phyloP scores from a whole-genome alignment of 1,284 basidiomycete species.

The Cryptococcus deneoformans region DNA sequence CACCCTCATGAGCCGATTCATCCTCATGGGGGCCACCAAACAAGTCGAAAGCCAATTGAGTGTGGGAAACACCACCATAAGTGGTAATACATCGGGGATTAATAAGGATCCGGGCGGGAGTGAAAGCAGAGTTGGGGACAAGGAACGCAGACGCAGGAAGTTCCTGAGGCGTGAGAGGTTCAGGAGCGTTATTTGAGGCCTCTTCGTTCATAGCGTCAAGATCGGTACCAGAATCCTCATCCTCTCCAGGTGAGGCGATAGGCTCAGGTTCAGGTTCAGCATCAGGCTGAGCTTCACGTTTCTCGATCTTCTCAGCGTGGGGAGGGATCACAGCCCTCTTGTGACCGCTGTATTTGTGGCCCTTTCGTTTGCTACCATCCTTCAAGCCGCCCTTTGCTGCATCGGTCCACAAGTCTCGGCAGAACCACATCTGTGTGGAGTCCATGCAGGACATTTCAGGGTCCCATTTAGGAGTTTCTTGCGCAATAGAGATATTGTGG shows the following conservation, averaged over 20 bases:
- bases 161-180: constrained; percentile 42
- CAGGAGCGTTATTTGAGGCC: constrained; percentile 40
- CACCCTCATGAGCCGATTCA: constrained; percentile 49
- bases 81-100: constrained; percentile 95
- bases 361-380: constrained; percentile 20
- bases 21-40: constrained; percentile 66
- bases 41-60: constrained; percentile 82
- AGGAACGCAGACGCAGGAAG: constrained; percentile 53
- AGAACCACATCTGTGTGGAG: constrained; percentile 93
- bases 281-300: constrained; percentile 5
- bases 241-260: constrained; percentile 50
- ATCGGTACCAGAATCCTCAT: constrained; percentile 72
- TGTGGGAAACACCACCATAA: constrained; percentile 92
- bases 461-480: constrained; percentile 60
- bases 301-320: constrained; percentile 18
- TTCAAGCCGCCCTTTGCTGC: constrained; percentile 70
- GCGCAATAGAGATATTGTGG: constrained; percentile 67
- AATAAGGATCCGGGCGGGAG: constrained; percentile 82
- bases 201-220: constrained; percentile 78
- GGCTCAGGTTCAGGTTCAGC: constrained; percentile 5
- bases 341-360: constrained; percentile 25
- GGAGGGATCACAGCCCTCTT: constrained; percentile 28
- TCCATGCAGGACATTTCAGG: constrained; percentile 85
- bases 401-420: constrained; percentile 84
- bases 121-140: constrained; percentile 83